A percentile compares a stretch with the other conserved stretches of the same genome.
These are phyloP conservation scores for Capsicum chinense DNA, from an alignment of 257 asterid genomes.

Conservation along the genomic window DNA sequence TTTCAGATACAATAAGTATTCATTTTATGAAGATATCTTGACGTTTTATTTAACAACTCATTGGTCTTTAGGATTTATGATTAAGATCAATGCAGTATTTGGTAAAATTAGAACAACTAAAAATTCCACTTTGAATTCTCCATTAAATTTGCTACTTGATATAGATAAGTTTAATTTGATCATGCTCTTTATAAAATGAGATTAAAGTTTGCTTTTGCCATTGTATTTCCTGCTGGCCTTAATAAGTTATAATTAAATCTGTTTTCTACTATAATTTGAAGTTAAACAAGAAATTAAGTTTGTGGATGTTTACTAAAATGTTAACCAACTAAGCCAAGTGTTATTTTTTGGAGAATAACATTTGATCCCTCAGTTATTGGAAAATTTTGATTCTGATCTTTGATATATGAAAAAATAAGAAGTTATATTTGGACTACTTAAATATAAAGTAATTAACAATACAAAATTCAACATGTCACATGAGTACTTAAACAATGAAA, in stretches of 20 bases:
- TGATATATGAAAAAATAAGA: neutral
- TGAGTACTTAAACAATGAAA: neutral
- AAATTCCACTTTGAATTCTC: too few relatives aligned
- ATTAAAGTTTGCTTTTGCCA: neutral
- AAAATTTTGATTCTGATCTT: too few relatives aligned
- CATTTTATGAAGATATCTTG: too few relatives aligned
- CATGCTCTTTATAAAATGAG: neutral
- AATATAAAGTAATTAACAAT: too few relatives aligned
- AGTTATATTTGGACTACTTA: neutral
- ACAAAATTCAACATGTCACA: too few relatives aligned
- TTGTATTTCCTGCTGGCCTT: neutral
- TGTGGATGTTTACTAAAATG: neutral
- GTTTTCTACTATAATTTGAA: neutral
- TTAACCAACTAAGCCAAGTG: neutral
- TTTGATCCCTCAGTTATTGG: too few relatives aligned
- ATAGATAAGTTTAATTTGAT: neutral
- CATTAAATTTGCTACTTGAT: neutral
- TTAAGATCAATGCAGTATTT: too few relatives aligned
- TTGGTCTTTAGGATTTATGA: too few relatives aligned
- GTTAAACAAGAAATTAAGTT: neutral
- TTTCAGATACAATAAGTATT: too few relatives aligned
- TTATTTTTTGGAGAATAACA: neutral
- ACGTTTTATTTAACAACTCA: too few relatives aligned
- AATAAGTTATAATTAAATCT: neutral
- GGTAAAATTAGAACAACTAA: too few relatives aligned